Base-by-base conservation (phyloP, 2,329 filamentous ascomycete species). In the Xylaria polymorpha region DNA sequence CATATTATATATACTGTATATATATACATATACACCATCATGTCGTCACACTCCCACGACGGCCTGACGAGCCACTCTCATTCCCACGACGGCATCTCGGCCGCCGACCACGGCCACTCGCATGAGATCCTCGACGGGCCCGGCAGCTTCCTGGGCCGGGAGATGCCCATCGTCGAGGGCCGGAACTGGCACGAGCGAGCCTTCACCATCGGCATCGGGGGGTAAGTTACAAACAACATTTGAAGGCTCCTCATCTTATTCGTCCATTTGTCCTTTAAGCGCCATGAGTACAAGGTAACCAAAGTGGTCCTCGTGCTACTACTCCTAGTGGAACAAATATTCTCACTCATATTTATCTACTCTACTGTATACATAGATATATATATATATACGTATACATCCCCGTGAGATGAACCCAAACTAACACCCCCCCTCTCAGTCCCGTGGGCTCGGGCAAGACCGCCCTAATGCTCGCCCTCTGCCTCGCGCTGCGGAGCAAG, bases 401-500 rank as follows among this genome's bases (percentile, higher is more conserved):
- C 46, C 29, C 32, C 22, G 41, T 37, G 15, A 50, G 14, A 59
- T 20, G 12, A 37, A 39, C 41, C 1, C 29, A 43, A 55, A 69
- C 73, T 74, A 70, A 76, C 68, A n/a, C 20, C 15, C 12, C 1
- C 51, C 37, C 22, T 25, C 15, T 3, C 61, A 74, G 94, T 51
- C 96, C 96, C 70, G 96, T 99, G 63, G 96, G 96, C 72, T 98
- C 94, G 29, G 96, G 96, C 78, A 99, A 99, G 82, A 98, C 96
- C 0, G 96, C 96, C 20, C 88, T 98, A 35, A 98, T 99, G 95
- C 90, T 98, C 12, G 91, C 93, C 46, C 92, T 98, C 74, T 98
- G 94, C 84, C 90, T 90, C 43, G 91, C 92, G 8, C 90, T 99
- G 7, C 92, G 96, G 70, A 86, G 90, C 60, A 85, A 88, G 64